A percentile compares a stretch with the other conserved stretches of the same genome.
Evolutionary conservation across 1,284 basidiomycete genomes (phyloP).

Genomic region (Cutaneotrichosporon sp.): DNA sequence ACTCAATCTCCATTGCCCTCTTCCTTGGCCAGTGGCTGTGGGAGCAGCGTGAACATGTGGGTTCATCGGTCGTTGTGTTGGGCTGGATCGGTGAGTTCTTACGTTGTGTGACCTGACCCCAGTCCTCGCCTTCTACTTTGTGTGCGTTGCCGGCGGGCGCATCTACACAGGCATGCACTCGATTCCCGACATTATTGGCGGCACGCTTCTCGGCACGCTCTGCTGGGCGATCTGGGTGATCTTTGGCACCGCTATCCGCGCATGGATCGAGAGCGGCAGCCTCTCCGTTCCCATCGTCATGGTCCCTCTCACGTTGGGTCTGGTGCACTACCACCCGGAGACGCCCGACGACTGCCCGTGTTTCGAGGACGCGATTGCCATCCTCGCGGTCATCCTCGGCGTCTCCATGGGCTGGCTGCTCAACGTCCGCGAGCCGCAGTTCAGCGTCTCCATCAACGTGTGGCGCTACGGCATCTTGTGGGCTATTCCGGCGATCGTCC

Average conservation of each 20-base stretch:
- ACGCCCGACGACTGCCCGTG: conserved; percentile 96
- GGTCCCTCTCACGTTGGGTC: conserved; percentile 64
- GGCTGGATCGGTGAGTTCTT: conserved; percentile 35
- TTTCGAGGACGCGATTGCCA: conserved; percentile 96
- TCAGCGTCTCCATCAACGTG: neutral
- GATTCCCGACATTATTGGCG: conserved; percentile 67
- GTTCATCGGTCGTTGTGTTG: conserved; percentile 15
- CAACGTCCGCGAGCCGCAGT: conserved; percentile 18
- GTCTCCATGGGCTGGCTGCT: conserved; percentile 69
- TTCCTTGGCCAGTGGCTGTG: conserved; percentile 57
- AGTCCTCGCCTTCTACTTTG: conserved; percentile 63
- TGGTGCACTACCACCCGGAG: conserved; percentile 86
- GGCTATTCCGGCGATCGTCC: conserved; percentile 52
- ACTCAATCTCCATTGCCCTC: conserved; percentile 81
- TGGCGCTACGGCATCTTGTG: conserved; percentile 13
- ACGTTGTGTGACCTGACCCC: conserved; percentile 14
- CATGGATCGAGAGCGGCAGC: conserved; percentile 59
- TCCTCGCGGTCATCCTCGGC: conserved; percentile 79
- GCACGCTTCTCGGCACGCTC: conserved; percentile 63
- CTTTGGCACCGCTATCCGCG: conserved; percentile 45
- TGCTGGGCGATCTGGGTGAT: conserved; percentile 64
- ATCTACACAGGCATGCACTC: conserved; percentile 92
- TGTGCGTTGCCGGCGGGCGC: conserved; percentile 81
- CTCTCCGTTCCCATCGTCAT: conserved; percentile 65
- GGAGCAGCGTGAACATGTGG: conserved; percentile 28